Percentiles rank a stretch among this genome's conserved stretches.
These are phyloP conservation scores for Clavispora santaluciae DNA, from an alignment of 805 yeast genomes.

Conservation along the genomic window DNA sequence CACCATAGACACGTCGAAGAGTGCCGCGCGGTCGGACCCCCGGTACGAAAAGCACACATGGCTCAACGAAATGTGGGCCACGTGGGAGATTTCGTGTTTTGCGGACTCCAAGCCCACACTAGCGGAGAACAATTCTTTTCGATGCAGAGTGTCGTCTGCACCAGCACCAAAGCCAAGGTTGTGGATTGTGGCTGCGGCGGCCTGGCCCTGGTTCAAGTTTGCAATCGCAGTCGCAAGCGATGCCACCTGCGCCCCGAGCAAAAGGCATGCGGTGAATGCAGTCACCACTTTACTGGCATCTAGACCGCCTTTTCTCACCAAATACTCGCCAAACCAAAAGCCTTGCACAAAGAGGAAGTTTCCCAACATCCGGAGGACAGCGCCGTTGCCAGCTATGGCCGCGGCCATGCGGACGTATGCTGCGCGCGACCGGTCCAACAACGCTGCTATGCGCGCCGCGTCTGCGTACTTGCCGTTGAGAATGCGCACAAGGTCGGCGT, in stretches of 20 bases:
- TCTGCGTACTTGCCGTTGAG: constrained; percentile 58
- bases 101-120: constrained; percentile 6
- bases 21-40: constrained; percentile 44
- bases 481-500: constrained; percentile 56
- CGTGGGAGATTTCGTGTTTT: neutral
- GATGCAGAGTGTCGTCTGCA: neutral
- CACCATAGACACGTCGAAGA: constrained; percentile 43
- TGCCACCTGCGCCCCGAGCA: constrained; percentile 60
- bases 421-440: constrained; percentile 32
- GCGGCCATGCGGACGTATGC: constrained; percentile 42
- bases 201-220: constrained; percentile 64
- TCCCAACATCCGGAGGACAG: constrained; percentile 51
- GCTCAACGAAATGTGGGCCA: neutral
- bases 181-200: constrained; percentile 53
- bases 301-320: constrained; percentile 47
- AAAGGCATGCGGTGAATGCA: constrained; percentile 76
- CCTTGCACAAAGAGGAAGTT: constrained; percentile 83
- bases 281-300: constrained; percentile 62
- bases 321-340: constrained; percentile 81
- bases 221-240: constrained; percentile 54
- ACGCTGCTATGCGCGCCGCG: constrained; percentile 32
- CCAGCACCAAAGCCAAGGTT: constrained; percentile 23
- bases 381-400: constrained; percentile 51
- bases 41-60: constrained; percentile 64
- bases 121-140: too few relatives aligned